These are phyloP conservation scores for Talaromyces wortmannii DNA, from an alignment of 495 filamentous ascomycete species.

Conservation along the genomic window DNA sequence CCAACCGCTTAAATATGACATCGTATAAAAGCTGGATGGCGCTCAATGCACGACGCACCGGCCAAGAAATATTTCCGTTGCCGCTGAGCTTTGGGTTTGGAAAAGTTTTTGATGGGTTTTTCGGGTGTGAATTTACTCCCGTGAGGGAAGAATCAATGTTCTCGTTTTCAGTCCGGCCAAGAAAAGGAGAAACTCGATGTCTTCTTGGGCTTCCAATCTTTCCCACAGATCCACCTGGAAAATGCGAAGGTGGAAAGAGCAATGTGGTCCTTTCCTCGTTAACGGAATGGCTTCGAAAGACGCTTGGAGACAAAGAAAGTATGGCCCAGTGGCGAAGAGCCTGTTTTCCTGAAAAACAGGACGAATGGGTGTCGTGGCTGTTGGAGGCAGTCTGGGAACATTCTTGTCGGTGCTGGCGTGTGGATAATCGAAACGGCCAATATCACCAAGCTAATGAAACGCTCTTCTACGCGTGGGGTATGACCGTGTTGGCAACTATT, in stretches of 20 bases:
- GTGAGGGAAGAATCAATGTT: background rate
- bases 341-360: conserved; percentile 1
- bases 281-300: conserved; percentile 1
- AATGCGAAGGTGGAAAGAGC: background rate
- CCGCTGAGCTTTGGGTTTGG: conserved; percentile 7
- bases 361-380: background rate
- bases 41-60: background rate
- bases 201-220: no score
- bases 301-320: background rate
- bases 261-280: background rate
- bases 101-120: background rate
- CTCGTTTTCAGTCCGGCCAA: background rate
- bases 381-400: conserved; percentile 1
- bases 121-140: background rate
- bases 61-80: background rate
- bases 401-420: background rate
- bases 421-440: background rate
- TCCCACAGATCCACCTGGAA: no score
- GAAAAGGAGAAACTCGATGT: no score
- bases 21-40: background rate
- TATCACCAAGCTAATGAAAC: background rate
- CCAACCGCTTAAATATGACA: background rate
- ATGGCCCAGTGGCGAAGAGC: conserved; percentile 1
- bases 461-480: conserved; percentile 2
- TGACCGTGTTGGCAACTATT: background rate